Evolutionary conservation across 352 stramenopile genomes (phyloP), one percentile per base, ranked within the genome.

Genomic region (Pythium sp.): DNA sequence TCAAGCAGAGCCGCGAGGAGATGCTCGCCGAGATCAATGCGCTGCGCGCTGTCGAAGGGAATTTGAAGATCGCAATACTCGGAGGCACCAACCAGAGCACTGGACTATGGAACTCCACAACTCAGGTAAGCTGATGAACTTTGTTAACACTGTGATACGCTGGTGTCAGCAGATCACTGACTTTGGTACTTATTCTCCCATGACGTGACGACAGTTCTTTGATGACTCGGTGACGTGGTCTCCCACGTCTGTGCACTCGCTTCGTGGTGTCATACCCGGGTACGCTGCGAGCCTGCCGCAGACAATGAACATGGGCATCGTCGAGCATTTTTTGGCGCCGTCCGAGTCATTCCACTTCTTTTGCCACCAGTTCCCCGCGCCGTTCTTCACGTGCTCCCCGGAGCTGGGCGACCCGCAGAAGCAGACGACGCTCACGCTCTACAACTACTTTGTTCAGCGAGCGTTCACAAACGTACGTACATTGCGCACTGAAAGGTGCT

Each of bases 401-500:
- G 59, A 61, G 9, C 56, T 72, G 1, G 43, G 65, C 7, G 32
- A 24, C 4, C 2, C 18, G 43, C 43, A 28, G 14, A n/a, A 69
- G 26, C 65, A 65, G 12, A 71, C 60, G 22, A 86, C 78, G 11
- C 75, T 77, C 69, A 66, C 86, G 15, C 72, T 91, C 14, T 93
- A 92, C 78, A 94, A 93, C 65, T 93, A 93, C 68, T 88, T 84
- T 62, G 49, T 90, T 5, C 84, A 92, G 62, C 83, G 86, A 28
- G 82, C 75, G 2, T 91, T 95, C 63, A 62, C 72, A 28, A 82
- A 80, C 67, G 88, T 95, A 77, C 34, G 81, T 77, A 1, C 41
- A 18, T 26, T 28, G 24, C 1, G 53, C 0, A 32, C 26, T 28
- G 5, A 20, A n/a, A 26, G 24, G 0, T 8, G 41, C 1, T 20